These are phyloP conservation scores for Carpinus viminea DNA, from an alignment of 306 rosid genomes.

Conservation along the genomic window DNA sequence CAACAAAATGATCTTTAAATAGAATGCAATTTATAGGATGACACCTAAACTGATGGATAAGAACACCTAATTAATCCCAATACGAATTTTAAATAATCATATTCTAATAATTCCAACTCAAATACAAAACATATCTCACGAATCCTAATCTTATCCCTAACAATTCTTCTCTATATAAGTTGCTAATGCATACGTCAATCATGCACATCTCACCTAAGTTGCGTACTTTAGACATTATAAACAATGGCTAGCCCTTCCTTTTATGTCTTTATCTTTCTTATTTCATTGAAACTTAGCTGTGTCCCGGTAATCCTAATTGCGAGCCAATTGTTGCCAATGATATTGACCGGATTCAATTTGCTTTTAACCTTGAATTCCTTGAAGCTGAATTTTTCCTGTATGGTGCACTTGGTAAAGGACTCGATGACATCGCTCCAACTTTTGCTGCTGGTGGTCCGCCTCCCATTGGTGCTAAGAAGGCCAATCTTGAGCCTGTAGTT, in stretches of 20 bases:
- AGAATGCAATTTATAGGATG: too few species aligned
- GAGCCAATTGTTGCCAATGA: slow-evolving; percentile 21
- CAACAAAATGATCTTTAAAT: too few species aligned
- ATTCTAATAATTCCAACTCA: too few species aligned
- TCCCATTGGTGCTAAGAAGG: slow-evolving; percentile 31
- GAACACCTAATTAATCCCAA: too few species aligned
- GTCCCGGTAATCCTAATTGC: slow-evolving; percentile 8
- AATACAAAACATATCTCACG: too few species aligned
- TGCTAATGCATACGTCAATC: too few species aligned
- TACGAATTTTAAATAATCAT: too few species aligned
- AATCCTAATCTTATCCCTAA: too few species aligned
- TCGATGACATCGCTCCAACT: slow-evolving; percentile 10
- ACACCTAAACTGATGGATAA: too few species aligned
- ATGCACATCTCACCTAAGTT: too few species aligned
- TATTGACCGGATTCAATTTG: slow-evolving; percentile 23
- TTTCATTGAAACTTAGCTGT: neutral
- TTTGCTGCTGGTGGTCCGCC: slow-evolving; percentile 31
- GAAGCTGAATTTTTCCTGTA: slow-evolving; percentile 26
- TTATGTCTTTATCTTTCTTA: neutral
- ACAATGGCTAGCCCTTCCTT: neutral
- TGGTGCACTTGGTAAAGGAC: slow-evolving; percentile 27
- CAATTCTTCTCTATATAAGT: too few species aligned
- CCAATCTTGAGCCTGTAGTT: slow-evolving; percentile 24
- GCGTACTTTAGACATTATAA: too few species aligned
- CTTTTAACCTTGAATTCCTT: slow-evolving; percentile 35